Conservation (phyloP, 1,284 basidiomycete genomes). For the Exsudoporus floridanus region DNA sequence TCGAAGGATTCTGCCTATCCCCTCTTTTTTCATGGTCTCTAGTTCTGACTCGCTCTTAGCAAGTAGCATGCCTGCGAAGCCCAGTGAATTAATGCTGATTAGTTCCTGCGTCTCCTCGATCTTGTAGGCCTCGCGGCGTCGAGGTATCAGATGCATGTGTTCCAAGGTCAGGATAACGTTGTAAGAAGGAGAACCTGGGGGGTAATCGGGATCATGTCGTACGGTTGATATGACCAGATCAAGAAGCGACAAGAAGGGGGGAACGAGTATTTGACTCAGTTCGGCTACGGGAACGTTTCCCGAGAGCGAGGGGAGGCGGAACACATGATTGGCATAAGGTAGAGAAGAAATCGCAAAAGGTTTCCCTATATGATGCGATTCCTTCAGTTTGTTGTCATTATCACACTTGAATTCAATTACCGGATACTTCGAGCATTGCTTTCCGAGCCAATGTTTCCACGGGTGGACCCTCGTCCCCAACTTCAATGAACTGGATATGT, state of each 20-base stretch:
- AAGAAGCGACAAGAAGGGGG: slow-evolving; percentile 70
- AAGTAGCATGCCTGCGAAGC: slow-evolving; percentile 84
- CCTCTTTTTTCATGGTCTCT: slow-evolving; percentile 60
- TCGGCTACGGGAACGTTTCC: slow-evolving; percentile 43
- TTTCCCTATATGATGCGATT: slow-evolving; percentile 48
- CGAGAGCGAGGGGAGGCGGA: slow-evolving; percentile 58
- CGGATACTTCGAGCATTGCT: slow-evolving; percentile 52
- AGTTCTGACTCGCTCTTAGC: slow-evolving; percentile 78
- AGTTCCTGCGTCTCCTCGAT: slow-evolving; percentile 50
- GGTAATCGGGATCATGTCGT: slow-evolving; percentile 62
- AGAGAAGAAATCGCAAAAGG: slow-evolving; percentile 68
- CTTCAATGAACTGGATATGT: slow-evolving; percentile 78
- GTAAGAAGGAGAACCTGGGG: slow-evolving; percentile 67
- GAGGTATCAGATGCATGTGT: slow-evolving; percentile 82
- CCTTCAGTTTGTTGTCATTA: slow-evolving; percentile 11
- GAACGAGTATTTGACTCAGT: slow-evolving; percentile 57
- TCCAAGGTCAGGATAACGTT: slow-evolving; percentile 81
- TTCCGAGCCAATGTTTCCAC: slow-evolving; percentile 66
- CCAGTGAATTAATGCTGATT: slow-evolving; percentile 78
- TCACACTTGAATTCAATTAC: slow-evolving; percentile 7
- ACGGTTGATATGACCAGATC: slow-evolving; percentile 79
- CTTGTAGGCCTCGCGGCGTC: slow-evolving; percentile 56
- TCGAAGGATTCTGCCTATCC: slow-evolving; percentile 57
- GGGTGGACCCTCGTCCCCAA: slow-evolving; percentile 62
- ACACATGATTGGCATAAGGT: slow-evolving; percentile 80